A percentile compares a stretch with the other conserved stretches of the same genome.
phyloP scores from a whole-genome alignment of 106 monocot species.

The Posidonia australis region DNA sequence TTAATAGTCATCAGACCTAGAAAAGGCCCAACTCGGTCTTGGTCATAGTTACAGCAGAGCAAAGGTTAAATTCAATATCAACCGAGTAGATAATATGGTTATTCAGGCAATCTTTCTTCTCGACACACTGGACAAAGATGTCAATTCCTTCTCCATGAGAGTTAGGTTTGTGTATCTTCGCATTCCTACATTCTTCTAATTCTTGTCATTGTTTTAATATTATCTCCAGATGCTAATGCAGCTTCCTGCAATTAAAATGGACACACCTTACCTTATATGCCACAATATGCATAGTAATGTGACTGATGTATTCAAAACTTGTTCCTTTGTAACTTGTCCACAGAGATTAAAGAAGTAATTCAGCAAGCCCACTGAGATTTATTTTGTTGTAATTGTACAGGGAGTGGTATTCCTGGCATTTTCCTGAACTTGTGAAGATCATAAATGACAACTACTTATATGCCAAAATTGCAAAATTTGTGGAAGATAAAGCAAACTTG shows the following conservation, averaged over 20 bases:
- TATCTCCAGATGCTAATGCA: too few relatives aligned
- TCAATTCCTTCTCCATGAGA: conserved; percentile 94
- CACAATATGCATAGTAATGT: too few relatives aligned
- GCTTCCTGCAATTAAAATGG: too few relatives aligned
- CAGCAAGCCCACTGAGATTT: too few relatives aligned
- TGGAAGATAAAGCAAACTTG: conserved; percentile 59
- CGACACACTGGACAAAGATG: conserved; percentile 90
- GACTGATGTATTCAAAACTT: too few relatives aligned
- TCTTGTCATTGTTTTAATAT: too few relatives aligned
- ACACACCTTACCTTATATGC: too few relatives aligned
- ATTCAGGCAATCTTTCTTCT: conserved; percentile 94
- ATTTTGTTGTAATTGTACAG: conserved; percentile 5
- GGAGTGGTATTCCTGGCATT: conserved; percentile 96
- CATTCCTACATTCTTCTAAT: too few relatives aligned
- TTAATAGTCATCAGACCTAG: conserved; percentile 63
- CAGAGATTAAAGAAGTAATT: too few relatives aligned
- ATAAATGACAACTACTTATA: conserved; percentile 69
- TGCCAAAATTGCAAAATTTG: conserved; percentile 65
- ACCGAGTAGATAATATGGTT: conserved; percentile 97
- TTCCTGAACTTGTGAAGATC: conserved; percentile 79
- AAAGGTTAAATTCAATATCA: conserved; percentile 97
- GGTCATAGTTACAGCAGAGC: conserved; percentile 92
- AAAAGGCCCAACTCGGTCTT: conserved; percentile 76
- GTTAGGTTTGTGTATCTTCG: conserved; percentile 54
- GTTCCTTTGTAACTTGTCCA: too few relatives aligned